Conservation (phyloP, 179 eudicot species). For the Silene vulgaris region DNA sequence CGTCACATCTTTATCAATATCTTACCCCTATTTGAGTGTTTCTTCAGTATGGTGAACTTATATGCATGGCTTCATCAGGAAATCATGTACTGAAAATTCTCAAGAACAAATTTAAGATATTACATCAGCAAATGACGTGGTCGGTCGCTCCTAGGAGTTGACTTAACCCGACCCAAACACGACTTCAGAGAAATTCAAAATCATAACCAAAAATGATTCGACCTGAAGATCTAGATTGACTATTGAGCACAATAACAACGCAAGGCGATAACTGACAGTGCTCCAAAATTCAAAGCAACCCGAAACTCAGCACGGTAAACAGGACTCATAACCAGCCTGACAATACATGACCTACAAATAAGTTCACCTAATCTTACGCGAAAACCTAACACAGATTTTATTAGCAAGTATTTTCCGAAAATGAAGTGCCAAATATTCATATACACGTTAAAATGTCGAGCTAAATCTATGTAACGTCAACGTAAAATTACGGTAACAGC, state of each 20-base stretch:
- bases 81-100: background rate
- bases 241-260: too few relatives aligned
- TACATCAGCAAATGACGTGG: background rate
- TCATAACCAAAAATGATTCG: background rate
- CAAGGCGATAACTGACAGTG: too few relatives aligned
- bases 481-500: background rate
- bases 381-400: background rate
- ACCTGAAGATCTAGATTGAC: too few relatives aligned
- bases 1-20: slow-evolving; percentile 1
- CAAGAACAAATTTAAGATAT: background rate
- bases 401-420: background rate
- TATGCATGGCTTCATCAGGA: slow-evolving; percentile 9
- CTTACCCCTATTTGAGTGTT: background rate
- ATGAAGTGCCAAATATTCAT: background rate
- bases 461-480: background rate
- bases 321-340: background rate
- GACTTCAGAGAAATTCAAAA: background rate
- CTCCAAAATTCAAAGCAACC: background rate
- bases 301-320: background rate
- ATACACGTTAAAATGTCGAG: background rate
- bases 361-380: background rate
- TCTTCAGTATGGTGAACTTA: background rate
- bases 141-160: background rate
- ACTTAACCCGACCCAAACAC: background rate
- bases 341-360: background rate